These are phyloP conservation scores for Magnaporthales sp. DNA, from an alignment of 2,329 filamentous ascomycete species.

Conservation along the genomic window DNA sequence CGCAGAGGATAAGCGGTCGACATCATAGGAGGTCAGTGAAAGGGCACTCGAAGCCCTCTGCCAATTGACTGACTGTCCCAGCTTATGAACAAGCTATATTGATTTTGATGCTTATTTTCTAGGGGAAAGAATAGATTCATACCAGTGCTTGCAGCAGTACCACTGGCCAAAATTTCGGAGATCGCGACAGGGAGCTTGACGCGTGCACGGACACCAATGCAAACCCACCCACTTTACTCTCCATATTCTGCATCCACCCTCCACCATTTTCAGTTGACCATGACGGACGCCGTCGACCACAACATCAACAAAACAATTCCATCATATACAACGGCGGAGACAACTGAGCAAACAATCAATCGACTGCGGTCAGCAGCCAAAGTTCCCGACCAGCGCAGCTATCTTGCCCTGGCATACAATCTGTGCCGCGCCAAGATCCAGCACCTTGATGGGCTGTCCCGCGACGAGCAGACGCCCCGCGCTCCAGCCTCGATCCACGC, in stretches of 20 bases:
- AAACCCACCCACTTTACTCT: not conserved
- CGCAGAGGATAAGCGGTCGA: constrained; percentile 1
- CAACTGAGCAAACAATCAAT: not conserved
- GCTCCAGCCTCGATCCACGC: not conserved
- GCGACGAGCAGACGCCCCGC: not conserved
- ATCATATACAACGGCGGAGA: not conserved
- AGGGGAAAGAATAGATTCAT: not conserved
- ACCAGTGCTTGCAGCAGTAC: not conserved
- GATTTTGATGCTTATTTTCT: not conserved
- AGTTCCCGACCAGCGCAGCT: not conserved
- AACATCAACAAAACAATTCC: not conserved
- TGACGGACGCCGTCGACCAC: not conserved
- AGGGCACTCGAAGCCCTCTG: not conserved
- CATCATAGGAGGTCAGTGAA: not conserved
- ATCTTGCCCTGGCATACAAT: constrained; percentile 3
- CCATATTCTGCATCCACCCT: not conserved
- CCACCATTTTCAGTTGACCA: too few species aligned
- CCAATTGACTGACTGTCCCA: not conserved
- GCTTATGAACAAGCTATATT: not conserved
- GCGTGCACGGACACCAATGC: not conserved
- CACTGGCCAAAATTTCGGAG: not conserved
- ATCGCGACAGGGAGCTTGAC: not conserved
- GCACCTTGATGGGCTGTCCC: not conserved
- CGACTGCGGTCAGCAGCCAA: not conserved
- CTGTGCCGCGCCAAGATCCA: constrained; percentile 3